Conservation (phyloP, 768 basidiomycete species). For the Postia placenta region DNA sequence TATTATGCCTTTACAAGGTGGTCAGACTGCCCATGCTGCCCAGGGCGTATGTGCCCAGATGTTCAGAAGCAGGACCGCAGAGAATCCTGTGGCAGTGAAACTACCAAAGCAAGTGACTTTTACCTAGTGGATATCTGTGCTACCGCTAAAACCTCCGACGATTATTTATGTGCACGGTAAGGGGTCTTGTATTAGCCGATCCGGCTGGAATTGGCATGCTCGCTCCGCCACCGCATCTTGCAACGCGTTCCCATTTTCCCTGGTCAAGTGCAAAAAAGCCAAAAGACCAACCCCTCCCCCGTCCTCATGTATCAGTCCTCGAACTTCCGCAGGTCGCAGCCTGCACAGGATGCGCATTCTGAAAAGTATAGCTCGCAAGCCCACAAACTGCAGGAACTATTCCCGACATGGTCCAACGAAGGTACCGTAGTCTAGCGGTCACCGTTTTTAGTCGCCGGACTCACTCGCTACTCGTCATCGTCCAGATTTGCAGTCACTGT, state of each 20-base stretch:
- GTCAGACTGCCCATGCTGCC: too few species aligned
- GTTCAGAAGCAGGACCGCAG: too few species aligned
- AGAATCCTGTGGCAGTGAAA: too few species aligned
- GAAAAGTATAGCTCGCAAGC: constrained; percentile 49
- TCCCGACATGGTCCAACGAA: constrained; percentile 64
- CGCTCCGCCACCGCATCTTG: background rate
- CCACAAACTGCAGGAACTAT: constrained; percentile 62
- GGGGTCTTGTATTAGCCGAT: background rate
- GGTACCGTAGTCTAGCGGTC: constrained; percentile 42
- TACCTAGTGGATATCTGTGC: too few species aligned
- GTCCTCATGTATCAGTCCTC: constrained; percentile 26
- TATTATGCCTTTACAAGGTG: too few species aligned
- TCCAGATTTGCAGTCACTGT: constrained; percentile 61
- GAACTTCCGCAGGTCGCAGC: constrained; percentile 22
- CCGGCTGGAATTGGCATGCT: background rate
- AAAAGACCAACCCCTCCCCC: constrained; percentile 16
- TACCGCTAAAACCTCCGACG: too few species aligned
- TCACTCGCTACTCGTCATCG: constrained; percentile 13
- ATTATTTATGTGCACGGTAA: constrained; percentile 1
- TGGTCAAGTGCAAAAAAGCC: constrained; percentile 15
- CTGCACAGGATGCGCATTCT: constrained; percentile 16
- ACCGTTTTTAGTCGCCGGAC: constrained; percentile 21
- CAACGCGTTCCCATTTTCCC: constrained; percentile 14
- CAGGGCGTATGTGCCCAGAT: too few species aligned
- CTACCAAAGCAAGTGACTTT: too few species aligned